Evolutionary conservation across 2,329 filamentous ascomycete species (phyloP).

Genomic region (Aureobasidium mangrovei): DNA sequence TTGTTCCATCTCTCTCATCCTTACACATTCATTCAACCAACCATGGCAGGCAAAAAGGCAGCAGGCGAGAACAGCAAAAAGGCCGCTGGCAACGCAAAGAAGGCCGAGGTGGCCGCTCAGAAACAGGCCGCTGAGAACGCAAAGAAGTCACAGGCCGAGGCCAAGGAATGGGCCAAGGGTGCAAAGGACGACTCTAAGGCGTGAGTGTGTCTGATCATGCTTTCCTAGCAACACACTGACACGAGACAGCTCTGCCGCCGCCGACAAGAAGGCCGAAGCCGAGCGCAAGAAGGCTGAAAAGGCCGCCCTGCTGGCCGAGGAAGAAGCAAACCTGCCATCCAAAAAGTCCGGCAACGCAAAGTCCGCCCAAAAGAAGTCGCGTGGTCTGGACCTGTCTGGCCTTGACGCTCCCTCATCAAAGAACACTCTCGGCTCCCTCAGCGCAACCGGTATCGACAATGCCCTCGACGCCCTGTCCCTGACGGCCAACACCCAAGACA

Average conservation of each 20-base stretch:
- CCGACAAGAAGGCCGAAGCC: conserved; percentile 71
- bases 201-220: conserved; percentile 43
- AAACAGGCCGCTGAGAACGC: conserved; percentile 66
- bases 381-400: conserved; percentile 65
- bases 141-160: conserved; percentile 59
- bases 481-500: conserved; percentile 44
- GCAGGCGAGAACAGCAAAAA: conserved; percentile 76
- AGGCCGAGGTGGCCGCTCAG: conserved; percentile 74
- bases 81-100: conserved; percentile 78
- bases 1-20: too few relatives aligned
- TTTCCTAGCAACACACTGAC: not conserved
- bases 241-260: conserved; percentile 65
- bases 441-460: conserved; percentile 84
- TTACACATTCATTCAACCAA: conserved; percentile 15
- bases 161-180: conserved; percentile 74
- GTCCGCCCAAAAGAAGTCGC: conserved; percentile 50
- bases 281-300: conserved; percentile 88
- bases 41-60: conserved; percentile 63
- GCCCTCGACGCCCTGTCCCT: conserved; percentile 79
- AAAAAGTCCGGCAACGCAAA: conserved; percentile 60
- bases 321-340: conserved; percentile 60
- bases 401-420: conserved; percentile 51
- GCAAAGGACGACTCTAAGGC: conserved; percentile 80
- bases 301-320: conserved; percentile 71
- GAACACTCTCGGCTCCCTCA: conserved; percentile 53